These are phyloP conservation scores for Saprolegnia diclina DNA, from an alignment of 352 stramenopile genomes.

Conservation along the genomic window DNA sequence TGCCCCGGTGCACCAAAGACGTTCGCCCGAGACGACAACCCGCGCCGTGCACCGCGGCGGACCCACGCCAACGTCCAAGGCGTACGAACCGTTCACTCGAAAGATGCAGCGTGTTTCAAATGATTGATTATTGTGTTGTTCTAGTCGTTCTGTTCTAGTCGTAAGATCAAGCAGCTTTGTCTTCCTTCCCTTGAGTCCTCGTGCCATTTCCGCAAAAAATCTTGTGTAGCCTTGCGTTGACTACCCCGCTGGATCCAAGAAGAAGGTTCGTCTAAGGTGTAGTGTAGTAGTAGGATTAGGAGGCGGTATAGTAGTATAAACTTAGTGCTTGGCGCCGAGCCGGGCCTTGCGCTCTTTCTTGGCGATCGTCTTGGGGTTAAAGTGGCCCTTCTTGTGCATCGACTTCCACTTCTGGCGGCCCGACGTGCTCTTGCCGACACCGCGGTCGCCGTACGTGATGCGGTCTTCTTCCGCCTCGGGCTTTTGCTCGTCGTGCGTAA, in stretches of 20 bases:
- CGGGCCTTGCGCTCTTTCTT: constrained; percentile 47
- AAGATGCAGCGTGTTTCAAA: background rate
- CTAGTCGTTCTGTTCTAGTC: background rate
- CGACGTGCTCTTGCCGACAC: constrained; percentile 88
- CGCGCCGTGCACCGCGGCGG: no score
- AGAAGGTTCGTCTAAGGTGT: background rate
- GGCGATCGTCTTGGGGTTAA: constrained; percentile 85
- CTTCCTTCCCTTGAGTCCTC: background rate
- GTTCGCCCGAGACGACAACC: background rate
- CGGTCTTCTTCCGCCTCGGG: constrained; percentile 55
- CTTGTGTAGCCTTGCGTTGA: no score
- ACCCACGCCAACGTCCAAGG: background rate
- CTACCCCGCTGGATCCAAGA: no score
- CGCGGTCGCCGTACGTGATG: constrained; percentile 86
- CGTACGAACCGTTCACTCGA: background rate
- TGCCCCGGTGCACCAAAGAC: background rate
- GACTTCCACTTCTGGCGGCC: constrained; percentile 93
- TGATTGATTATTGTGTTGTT: no score
- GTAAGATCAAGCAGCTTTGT: background rate
- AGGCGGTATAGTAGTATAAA: constrained; percentile 2
- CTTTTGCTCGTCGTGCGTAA: constrained; percentile 48
- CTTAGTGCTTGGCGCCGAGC: constrained; percentile 25
- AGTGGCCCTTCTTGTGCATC: constrained; percentile 87
- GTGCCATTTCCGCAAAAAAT: no score
- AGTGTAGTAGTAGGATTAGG: background rate